Base-by-base conservation (phyloP, 352 stramenopile species). In the Globisporangium mamillatum region DNA sequence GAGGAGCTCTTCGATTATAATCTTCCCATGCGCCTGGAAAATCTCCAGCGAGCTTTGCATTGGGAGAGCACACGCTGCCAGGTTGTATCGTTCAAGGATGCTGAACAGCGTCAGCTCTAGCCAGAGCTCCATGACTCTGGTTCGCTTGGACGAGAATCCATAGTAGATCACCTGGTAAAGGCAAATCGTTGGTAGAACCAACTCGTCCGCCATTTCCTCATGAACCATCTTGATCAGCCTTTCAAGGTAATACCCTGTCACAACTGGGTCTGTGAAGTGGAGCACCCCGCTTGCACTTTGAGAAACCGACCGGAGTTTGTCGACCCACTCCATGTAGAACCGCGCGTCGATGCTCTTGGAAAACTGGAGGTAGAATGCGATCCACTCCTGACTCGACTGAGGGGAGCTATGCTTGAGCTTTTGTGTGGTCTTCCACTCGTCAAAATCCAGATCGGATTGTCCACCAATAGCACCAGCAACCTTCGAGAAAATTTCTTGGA, bases 41-140 rank as follows among this genome's bases (percentile, higher is more conserved):
- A 80, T 74, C 25, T 88, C 78, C 2, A 93, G 70, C 9, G 82
- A 77, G 58, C 68, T 81, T 65, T 91, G 81, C 27, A 93, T 64
- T 14, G 81, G 76, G 7, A 91, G 20, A 8, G 70, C 68, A 20
- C 79, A 78, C 20, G 63, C 73, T 5, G 66, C 55, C 10, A 89
- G 16, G 44, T 91, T 81, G 10, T 88, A 64, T 12, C 70, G 69
- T 57, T 93, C 80, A 22, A 89, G 73, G 1, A 80, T 48, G 1
- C 76, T 53, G 60, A 86, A 88, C 62, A 83, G 69, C 20, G 57
- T 75, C 22, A 93, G 41, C 5, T 93, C 82, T 38, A 88, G 60
- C 80, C 79, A 91, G 55, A 91, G 76, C 32, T 80, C 73, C 9
- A 82, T 73, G 10, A 75, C 60, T 16, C 69, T 70, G 10, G 69